Percentiles rank a stretch among this genome's conserved stretches.
Evolutionary conservation across 495 filamentous ascomycete genomes (phyloP).

Genomic region (Xeromyces bisporus): DNA sequence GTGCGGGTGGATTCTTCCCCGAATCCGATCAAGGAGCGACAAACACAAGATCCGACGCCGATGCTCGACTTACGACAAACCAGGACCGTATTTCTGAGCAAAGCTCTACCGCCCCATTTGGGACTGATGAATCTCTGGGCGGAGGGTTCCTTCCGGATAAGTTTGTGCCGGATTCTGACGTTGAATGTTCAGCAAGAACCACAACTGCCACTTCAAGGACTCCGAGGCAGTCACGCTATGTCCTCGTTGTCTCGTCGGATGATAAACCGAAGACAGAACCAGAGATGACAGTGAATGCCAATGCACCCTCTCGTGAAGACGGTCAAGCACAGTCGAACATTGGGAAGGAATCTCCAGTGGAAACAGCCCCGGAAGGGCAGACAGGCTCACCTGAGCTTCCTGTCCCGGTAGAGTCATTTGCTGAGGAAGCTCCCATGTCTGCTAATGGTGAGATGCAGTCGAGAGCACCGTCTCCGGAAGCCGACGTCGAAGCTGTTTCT

Average conservation of each 20-base stretch:
- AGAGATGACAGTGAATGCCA: constrained; percentile 1
- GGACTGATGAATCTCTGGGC: constrained; percentile 4
- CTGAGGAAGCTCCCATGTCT: constrained; percentile 9
- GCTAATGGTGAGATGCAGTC: constrained; percentile 14
- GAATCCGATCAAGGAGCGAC: constrained; percentile 23
- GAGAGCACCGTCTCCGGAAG: constrained; percentile 3
- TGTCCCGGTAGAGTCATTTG: constrained; percentile 13
- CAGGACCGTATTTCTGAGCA: background rate
- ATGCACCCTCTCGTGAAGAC: background rate
- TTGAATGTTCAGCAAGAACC: too few species aligned
- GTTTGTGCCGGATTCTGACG: background rate
- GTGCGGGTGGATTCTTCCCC: constrained; percentile 29
- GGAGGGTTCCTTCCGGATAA: background rate
- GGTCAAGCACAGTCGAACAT: background rate
- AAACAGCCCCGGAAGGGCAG: background rate
- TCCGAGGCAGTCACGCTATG: constrained; percentile 11
- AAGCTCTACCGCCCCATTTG: background rate
- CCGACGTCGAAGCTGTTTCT: constrained; percentile 23
- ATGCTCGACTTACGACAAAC: background rate
- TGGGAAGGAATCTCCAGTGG: background rate
- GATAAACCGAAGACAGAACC: background rate
- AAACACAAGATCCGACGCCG: constrained; percentile 3
- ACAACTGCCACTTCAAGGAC: too few species aligned
- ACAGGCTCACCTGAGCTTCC: constrained; percentile 11
- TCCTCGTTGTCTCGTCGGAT: constrained; percentile 18